A percentile compares a stretch with the other conserved stretches of the same genome.
Conservation (phyloP, 257 asterid genomes). For the Galeopsis tetrahit region DNA sequence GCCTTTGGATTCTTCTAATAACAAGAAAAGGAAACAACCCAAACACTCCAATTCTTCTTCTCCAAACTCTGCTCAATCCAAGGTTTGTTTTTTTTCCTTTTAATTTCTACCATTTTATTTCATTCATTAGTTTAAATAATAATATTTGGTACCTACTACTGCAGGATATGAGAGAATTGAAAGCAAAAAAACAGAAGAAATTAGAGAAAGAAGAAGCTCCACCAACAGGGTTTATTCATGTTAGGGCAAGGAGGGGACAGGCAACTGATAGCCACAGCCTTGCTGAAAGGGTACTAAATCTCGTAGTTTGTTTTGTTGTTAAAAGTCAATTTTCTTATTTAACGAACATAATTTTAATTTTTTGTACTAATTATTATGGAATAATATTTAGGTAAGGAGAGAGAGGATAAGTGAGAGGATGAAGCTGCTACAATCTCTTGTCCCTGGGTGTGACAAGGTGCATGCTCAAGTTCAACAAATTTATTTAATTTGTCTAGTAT, state of each 20-base stretch:
- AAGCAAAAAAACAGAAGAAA: conserved; percentile 50
- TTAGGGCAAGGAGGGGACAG: conserved; percentile 91
- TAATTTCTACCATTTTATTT: too few relatives aligned
- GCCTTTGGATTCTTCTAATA: background rate
- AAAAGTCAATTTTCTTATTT: background rate
- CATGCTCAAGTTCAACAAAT: conserved; percentile 37
- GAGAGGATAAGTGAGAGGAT: conserved; percentile 88
- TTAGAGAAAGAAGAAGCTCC: conserved; percentile 44
- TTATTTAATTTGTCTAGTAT: conserved; percentile 17
- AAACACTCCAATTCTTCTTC: conserved; percentile 41
- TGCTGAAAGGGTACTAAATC: conserved; percentile 76
- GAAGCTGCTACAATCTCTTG: conserved; percentile 79
- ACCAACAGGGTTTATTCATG: conserved; percentile 68
- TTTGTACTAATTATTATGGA: background rate
- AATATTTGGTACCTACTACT: background rate
- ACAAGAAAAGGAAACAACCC: conserved; percentile 51
- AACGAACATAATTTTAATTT: background rate
- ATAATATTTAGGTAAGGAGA: conserved; percentile 65
- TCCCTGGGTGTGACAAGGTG: conserved; percentile 92
- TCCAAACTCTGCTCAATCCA: conserved; percentile 56
- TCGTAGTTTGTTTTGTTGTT: background rate
- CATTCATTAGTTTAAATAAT: too few relatives aligned
- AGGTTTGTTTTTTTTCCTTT: conserved; percentile 38
- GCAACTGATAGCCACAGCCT: conserved; percentile 94
- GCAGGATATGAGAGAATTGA: conserved; percentile 45